Percentiles rank a stretch among this genome's conserved stretches.
Conservation (phyloP, 2,329 filamentous ascomycete genomes). For the Canariomyces notabilis region DNA sequence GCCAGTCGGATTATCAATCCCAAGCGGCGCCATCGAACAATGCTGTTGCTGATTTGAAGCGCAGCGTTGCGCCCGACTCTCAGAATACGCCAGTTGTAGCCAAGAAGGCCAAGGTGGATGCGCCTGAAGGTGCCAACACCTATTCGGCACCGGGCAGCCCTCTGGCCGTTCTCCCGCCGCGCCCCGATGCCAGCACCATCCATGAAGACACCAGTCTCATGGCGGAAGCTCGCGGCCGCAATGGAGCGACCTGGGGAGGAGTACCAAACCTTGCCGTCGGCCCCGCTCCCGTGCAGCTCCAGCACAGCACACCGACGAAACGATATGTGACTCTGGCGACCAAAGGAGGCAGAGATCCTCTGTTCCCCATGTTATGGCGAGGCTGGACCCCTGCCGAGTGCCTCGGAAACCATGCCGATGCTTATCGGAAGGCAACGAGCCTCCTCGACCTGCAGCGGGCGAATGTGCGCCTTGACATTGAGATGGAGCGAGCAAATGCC, state of each 20-base stretch:
- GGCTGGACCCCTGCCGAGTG: conserved; percentile 23
- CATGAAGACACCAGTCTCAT: conserved; percentile 11
- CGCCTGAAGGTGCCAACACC: background rate
- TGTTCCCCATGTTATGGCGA: conserved; percentile 19
- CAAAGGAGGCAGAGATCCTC: conserved; percentile 20
- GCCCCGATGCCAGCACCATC: conserved; percentile 3
- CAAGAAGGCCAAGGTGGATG: conserved; percentile 19
- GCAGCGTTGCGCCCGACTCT: conserved; percentile 8
- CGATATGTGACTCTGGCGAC: conserved; percentile 22
- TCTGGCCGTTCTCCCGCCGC: conserved; percentile 1
- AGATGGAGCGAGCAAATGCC: conserved; percentile 16
- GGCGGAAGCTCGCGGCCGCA: conserved; percentile 3
- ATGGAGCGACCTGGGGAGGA: conserved; percentile 13
- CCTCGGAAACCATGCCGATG: conserved; percentile 22
- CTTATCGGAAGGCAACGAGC: conserved; percentile 19
- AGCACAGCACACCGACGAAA: conserved; percentile 22
- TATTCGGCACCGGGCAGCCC: no score
- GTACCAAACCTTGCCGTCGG: conserved; percentile 23
- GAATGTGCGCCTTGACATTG: conserved; percentile 22
- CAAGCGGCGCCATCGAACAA: conserved; percentile 1
- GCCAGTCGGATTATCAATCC: conserved; percentile 6
- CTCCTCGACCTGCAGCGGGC: conserved; percentile 21
- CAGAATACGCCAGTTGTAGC: conserved; percentile 9
- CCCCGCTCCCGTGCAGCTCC: conserved; percentile 18
- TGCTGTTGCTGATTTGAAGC: conserved; percentile 12